Evolutionary conservation across 345 rosid genomes (phyloP).

Genomic region (Cardiospermum halicacabum): DNA sequence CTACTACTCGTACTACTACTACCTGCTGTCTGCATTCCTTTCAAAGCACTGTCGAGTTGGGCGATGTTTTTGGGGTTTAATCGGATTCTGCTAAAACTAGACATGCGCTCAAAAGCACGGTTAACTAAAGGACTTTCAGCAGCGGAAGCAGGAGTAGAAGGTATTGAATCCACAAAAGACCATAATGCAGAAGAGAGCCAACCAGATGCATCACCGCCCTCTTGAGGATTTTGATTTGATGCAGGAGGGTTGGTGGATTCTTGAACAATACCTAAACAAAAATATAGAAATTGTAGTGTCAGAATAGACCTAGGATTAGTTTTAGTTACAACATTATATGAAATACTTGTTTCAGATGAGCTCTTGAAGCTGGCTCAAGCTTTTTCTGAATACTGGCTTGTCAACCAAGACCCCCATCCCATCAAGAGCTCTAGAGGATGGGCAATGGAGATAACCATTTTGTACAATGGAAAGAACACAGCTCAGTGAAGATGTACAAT

Average conservation of each 20-base stretch:
- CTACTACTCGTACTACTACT: not conserved
- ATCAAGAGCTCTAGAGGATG: slow-evolving; percentile 44
- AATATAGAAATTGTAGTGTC: slow-evolving; percentile 16
- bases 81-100: slow-evolving; percentile 58
- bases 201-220: slow-evolving; percentile 32
- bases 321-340: not conserved
- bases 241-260: slow-evolving; percentile 14
- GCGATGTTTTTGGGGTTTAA: slow-evolving; percentile 27
- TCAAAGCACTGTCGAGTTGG: slow-evolving; percentile 22
- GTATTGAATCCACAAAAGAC: slow-evolving; percentile 80
- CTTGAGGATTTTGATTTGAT: slow-evolving; percentile 27
- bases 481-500: slow-evolving; percentile 22
- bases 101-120: slow-evolving; percentile 58
- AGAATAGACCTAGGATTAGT: slow-evolving; percentile 8
- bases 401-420: slow-evolving; percentile 40
- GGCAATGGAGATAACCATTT: slow-evolving; percentile 39
- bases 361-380: slow-evolving; percentile 44
- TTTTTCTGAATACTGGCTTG: slow-evolving; percentile 34
- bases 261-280: slow-evolving; percentile 39
- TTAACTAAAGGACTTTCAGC: slow-evolving; percentile 62
- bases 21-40: slow-evolving; percentile 23
- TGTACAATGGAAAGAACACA: slow-evolving; percentile 27
- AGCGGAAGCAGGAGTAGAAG: slow-evolving; percentile 80
- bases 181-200: slow-evolving; percentile 63
- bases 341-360: slow-evolving; percentile 41